Evolutionary conservation across 1,284 basidiomycete genomes (phyloP), one percentile per base, ranked within the genome.

Genomic region (Salmacisia buchloeana): DNA sequence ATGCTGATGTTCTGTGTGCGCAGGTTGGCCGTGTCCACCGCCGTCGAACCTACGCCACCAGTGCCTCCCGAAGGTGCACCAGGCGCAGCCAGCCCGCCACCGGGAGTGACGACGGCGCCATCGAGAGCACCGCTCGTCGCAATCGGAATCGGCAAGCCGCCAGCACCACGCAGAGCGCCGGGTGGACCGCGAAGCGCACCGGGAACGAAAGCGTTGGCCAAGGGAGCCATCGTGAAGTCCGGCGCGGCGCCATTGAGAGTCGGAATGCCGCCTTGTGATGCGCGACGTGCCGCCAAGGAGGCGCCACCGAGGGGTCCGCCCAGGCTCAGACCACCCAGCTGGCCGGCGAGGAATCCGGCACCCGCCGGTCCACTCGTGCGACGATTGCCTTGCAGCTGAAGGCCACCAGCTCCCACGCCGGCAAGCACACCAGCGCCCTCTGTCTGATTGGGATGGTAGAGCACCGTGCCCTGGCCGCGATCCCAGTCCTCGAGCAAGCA

Each of bases 1-100:
- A 98, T 98, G 71, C 94, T 94, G 75, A 98, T 98, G 83, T 96
- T 97, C 83, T 98, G 94, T 13, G 94, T 97, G 71, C 94, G 90
- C 68, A 97, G 85, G 82, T 94, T 94, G 62, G 83, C 82, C 70
- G 83, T 83, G 58, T 78, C 70, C 83, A 67, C 80, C 77, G 64
- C 70, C 62, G 67, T 65, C 29, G 67, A 64, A 60, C 66, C 72
- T 64, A 80, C 70, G 74, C 67, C 69, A 75, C 75, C 67, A 2
- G 69, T 69, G 59, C 71, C 63, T 45, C 74, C 71, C 7, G 27
- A 12, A 6, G 49, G 49, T 5, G 49, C 49, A 12, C 49, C 49
- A n/a, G 49, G 49, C 12, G 73, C 73, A 23, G 73, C 69, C n/a
- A 75, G 68, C 27, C 71, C 67, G 57, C 76, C 76, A 13, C 72